phyloP scores from a whole-genome alignment of 2,329 filamentous ascomycete genomes.

The Xylariaceae sp. region DNA sequence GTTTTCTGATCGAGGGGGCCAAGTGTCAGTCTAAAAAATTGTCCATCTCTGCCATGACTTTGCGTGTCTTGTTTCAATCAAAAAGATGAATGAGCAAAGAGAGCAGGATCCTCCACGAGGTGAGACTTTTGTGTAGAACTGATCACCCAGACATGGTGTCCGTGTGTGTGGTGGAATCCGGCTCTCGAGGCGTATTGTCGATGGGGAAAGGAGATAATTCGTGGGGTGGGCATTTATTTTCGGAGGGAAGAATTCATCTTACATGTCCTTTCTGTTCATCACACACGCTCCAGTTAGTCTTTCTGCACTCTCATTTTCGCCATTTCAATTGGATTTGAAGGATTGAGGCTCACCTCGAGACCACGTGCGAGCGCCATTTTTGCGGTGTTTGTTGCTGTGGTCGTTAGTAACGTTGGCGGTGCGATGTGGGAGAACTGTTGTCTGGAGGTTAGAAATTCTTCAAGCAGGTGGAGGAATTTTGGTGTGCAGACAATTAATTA shows the following conservation, averaged over 20 bases:
- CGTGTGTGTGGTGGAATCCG: no score
- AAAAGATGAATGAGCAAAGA: slow-evolving; percentile 31
- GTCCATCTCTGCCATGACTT: slow-evolving; percentile 47
- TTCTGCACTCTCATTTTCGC: no score
- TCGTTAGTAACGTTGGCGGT: slow-evolving; percentile 17
- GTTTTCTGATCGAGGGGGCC: slow-evolving; percentile 60
- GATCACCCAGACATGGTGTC: slow-evolving; percentile 14
- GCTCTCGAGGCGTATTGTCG: slow-evolving; percentile 4
- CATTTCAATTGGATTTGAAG: not conserved
- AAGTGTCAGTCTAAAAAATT: slow-evolving; percentile 44
- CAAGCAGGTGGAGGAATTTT: slow-evolving; percentile 5
- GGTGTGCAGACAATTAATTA: slow-evolving; percentile 12
- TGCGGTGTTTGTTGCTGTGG: slow-evolving; percentile 15
- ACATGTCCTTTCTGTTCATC: slow-evolving; percentile 18
- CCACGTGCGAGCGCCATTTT: slow-evolving; percentile 20
- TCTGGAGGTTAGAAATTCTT: slow-evolving; percentile 5
- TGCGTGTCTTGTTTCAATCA: no score
- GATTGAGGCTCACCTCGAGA: slow-evolving; percentile 15
- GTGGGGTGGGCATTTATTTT: no score
- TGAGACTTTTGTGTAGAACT: slow-evolving; percentile 50
- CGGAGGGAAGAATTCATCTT: slow-evolving; percentile 12
- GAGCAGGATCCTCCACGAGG: slow-evolving; percentile 69
- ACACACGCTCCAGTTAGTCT: no score
- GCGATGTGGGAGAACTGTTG: slow-evolving; percentile 4
- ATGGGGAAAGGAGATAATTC: no score